Evolutionary conservation across 2,329 filamentous ascomycete genomes (phyloP).

Genomic region (Paramyrothecium sp.): DNA sequence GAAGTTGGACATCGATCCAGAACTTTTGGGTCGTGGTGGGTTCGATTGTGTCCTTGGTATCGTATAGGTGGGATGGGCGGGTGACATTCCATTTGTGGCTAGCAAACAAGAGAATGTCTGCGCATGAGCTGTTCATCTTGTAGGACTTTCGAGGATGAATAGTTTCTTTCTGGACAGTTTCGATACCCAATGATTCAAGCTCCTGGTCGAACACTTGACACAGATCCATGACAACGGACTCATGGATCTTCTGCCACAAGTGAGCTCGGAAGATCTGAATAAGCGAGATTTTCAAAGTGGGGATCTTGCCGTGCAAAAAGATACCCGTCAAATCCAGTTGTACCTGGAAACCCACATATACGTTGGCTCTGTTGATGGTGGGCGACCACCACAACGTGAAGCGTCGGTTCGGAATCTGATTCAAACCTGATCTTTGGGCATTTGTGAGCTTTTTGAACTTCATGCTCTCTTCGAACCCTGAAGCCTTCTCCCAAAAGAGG

Average conservation of each 20-base stretch:
- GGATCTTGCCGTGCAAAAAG: constrained; percentile 98
- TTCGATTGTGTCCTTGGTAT: constrained; percentile 94
- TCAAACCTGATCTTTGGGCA: constrained; percentile 92
- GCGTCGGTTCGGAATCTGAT: constrained; percentile 97
- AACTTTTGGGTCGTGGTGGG: constrained; percentile 97
- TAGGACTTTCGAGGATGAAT: constrained; percentile 99
- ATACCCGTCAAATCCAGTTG: constrained; percentile 97
- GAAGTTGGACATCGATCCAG: constrained; percentile 95
- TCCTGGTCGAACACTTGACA: constrained; percentile 99
- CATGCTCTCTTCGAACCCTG: constrained; percentile 66
- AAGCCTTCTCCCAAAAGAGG: constrained; percentile 79
- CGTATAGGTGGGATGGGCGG: constrained; percentile 85
- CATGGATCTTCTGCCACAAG: constrained; percentile 99
- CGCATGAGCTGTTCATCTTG: constrained; percentile 99
- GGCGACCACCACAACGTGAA: constrained; percentile 98
- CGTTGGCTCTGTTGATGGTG: constrained; percentile 92
- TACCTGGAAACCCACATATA: constrained; percentile 99
- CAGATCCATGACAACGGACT: constrained; percentile 97
- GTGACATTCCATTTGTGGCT: constrained; percentile 99
- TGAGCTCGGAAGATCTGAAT: constrained; percentile 99
- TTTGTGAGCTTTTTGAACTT: constrained; percentile 99
- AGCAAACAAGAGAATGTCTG: constrained; percentile 93
- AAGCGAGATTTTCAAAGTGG: constrained; percentile 93
- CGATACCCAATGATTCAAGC: constrained; percentile 90
- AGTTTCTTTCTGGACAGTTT: constrained; percentile 97